Evolutionary conservation across 768 basidiomycete genomes (phyloP), one percentile per base, ranked within the genome.

Genomic region (Pulveroboletus sp.): DNA sequence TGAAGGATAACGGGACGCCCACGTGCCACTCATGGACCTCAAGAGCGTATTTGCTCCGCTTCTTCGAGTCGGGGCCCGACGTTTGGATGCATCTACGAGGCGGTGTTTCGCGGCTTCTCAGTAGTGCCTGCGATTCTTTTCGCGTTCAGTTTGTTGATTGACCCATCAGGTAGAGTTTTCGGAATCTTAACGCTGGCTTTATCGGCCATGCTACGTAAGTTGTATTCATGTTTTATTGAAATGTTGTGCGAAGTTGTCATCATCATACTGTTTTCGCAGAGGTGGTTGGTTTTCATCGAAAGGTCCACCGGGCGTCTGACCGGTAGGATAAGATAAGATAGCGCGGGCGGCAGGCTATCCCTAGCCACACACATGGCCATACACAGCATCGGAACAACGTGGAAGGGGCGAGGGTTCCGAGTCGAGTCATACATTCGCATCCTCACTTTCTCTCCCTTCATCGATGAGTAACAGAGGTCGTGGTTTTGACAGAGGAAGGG

Each of bases 391-490:
- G 11, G 27, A 30, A 26, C 36, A 47, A 51, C 48, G 49, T 29
- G 41, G 45, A 26, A 5, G 32, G 0, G 32, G 31, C 47, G 16
- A 45, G 37, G 20, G 3, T 19, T 31, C 16, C n/a, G n/a, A n/a
- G n/a, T n/a, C n/a, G n/a, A n/a, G n/a, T 42, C 20, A 44, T 22
- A 4, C 43, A n/a, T 40, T 34, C 37, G 9, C 37, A 34, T 17
- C 37, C 37, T 36, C 26, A n/a, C 38, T 14, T 30, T 54, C 39
- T 11, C 19, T 26, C 24, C 22, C 6, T 20, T 17, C n/a, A 35
- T 43, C 22, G 10, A 72, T 73, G 71, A 64, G 69, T 65, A 61
- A 60, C 55, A 68, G 70, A 65, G 71, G 68, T 23, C 66, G 76
- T 59, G 77, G 71, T 60, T 62, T 63, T 24, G 72, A 68, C 43